Base-by-base conservation (phyloP, 2,329 filamentous ascomycete species). In the Ophiocordyceps australis region DNA sequence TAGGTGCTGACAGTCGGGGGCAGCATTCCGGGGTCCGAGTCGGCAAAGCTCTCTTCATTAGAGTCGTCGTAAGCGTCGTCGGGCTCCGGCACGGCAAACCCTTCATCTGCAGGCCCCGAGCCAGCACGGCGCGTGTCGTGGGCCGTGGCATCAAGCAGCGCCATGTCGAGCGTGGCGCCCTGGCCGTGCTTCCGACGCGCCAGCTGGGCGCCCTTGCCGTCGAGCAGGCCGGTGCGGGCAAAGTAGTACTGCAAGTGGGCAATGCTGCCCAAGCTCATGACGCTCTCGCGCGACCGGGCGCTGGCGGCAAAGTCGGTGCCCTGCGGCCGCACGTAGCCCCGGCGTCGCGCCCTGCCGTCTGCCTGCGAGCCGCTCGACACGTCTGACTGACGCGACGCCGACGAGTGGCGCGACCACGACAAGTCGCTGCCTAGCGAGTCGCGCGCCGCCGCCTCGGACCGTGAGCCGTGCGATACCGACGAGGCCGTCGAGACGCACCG, bases 191-290 rank as follows among this genome's bases (percentile, higher is more conserved):
- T 74, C 46, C 75, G 77, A 40, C 77, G 77, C 14, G 79, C 75
- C 31, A 91, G 56, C 47, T 91, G 78, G 28, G 72, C 89, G 19
- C 85, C 86, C 47, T 94, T 94, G 29, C 86, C 83, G 43, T 98
- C 89, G 26, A 98, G 56, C 35, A 98, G 55, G 5, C 89, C 89
- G 1, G 89, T 98, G 31, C 89, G 66, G 19, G 89, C 86, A 55
- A 98, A 98, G 54, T 95, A 98, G 54, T 95, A 93, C 51, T 98
- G 89, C 43, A 98, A 59, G 55, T 98, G 89, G 29, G 85, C 82
- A 40, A 98, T 98, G 50, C 85, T 94, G 28, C 89, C 89, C 33
- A 98, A 55, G 43, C 82, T 93, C 69, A 95, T 76, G 36, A 98
- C 89, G 45, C 85, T 94, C 49, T 98, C 86, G 34, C 89, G 67